Evolutionary conservation across 805 yeast genomes (phyloP).

Genomic region (Naumovozyma castellii): DNA sequence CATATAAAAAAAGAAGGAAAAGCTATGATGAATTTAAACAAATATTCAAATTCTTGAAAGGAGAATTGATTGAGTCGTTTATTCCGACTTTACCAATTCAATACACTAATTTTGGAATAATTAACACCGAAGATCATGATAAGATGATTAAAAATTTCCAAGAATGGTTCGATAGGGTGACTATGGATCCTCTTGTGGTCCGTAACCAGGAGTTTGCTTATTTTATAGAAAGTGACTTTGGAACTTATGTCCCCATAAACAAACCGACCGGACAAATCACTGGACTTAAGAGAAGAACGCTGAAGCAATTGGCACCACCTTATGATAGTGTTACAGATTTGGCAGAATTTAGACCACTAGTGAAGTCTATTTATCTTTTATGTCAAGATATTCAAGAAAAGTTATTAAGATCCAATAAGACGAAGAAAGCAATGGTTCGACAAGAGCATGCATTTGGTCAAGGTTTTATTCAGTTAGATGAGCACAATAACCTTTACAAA

Average conservation of each 20-base stretch:
- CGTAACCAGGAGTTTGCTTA: conserved; percentile 82
- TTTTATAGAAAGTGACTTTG: conserved; percentile 72
- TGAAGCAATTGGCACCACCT: conserved; percentile 88
- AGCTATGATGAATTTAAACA: conserved; percentile 69
- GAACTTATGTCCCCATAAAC: conserved; percentile 40
- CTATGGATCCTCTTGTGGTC: conserved; percentile 66
- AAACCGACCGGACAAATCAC: conserved; percentile 52
- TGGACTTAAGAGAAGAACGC: conserved; percentile 78
- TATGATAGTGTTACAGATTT: conserved; percentile 76
- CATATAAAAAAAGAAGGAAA: conserved; percentile 67
- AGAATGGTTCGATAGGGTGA: conserved; percentile 74
- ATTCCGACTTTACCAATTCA: conserved; percentile 81
- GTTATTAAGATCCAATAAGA: conserved; percentile 45
- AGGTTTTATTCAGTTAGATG: conserved; percentile 16
- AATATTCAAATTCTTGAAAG: conserved; percentile 66
- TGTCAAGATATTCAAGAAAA: conserved; percentile 44
- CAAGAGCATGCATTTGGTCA: conserved; percentile 48
- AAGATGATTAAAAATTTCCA: conserved; percentile 56
- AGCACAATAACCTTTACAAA: conserved; percentile 52
- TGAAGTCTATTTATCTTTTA: conserved; percentile 60
- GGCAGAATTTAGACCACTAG: conserved; percentile 77
- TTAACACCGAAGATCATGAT: conserved; percentile 68
- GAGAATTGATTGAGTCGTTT: conserved; percentile 83
- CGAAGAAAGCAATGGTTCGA: conserved; percentile 39
- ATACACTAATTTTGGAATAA: conserved; percentile 69